Evolutionary conservation across 140 eudicot species (phyloP), one percentile per base, ranked within the genome.

Genomic region (Senecio squalidus): DNA sequence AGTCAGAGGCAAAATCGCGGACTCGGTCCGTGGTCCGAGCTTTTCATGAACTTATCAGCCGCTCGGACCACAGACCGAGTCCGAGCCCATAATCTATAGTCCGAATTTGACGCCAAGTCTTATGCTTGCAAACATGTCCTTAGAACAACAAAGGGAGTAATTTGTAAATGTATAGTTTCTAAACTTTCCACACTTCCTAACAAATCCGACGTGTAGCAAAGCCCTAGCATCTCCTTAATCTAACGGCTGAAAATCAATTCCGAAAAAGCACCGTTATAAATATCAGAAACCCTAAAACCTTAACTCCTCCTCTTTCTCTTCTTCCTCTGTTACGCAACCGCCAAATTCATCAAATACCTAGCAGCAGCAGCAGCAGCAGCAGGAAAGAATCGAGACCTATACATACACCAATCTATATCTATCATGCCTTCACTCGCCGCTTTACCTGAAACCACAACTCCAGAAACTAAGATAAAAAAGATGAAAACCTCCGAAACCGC

Each of bases 281-380:
- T 61, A 26, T 4, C 70, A 0, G 21, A 68, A 78, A 82, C 85
- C 90, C 90, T 82, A 82, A 71, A n/a, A 64, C 63, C 67, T 46
- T 62, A 29, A 23, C 8, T 33, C 64, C 50, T 51, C 82, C 58
- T 67, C 86, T 64, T 52, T 53, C 78, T 50, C 70, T 83, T 55
- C 60, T 82, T 21, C 45, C 73, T 60, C 66, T 30, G 70, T 76
- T 59, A 60, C 62, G 55, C 64, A 17, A 74, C 68, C 38, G 81
- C 69, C n/a, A n/a, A n/a, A n/a, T 54, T 48, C 25, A 22, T 58
- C 17, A 6, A 71, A 28, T 34, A 54, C 31, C 60, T 62, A 47
- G 70, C 62, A 38, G 78, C 74, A 66, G 72, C 36, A 25, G 41
- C 23, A 6, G 22, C 0, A 58, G 77, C 34, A 60, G 56, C 45